Evolutionary conservation across 2,329 filamentous ascomycete genomes (phyloP).

Genomic region (Paraconiothyrium sp.): DNA sequence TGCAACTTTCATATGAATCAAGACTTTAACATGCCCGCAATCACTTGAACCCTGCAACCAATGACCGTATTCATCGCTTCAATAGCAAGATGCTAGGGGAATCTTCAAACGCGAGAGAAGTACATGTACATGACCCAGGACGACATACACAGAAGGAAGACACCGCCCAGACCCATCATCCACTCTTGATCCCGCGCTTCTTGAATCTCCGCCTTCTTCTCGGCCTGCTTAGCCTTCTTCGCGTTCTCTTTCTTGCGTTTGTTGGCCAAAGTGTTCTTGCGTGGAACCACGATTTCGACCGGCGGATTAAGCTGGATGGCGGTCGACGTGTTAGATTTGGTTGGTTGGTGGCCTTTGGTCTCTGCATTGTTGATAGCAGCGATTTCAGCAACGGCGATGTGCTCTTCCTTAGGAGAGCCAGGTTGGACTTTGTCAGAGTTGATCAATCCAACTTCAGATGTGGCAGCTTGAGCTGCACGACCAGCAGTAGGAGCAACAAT

Average conservation of each 20-base stretch:
- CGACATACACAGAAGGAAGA: not conserved
- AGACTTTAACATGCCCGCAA: not conserved
- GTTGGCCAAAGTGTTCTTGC: not conserved
- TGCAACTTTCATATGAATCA: too few species aligned
- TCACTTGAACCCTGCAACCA: not conserved
- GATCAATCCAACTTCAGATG: not conserved
- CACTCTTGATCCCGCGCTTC: not conserved
- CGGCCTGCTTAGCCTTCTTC: not conserved
- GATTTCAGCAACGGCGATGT: not conserved
- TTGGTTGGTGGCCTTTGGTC: not conserved
- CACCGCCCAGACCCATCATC: not conserved
- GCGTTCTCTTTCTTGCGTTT: not conserved
- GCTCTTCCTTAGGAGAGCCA: too few species aligned
- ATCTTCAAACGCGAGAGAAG: not conserved
- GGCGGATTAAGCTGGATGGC: not conserved
- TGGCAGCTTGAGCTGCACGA: not conserved
- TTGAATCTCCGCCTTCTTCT: not conserved
- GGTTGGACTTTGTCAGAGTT: not conserved
- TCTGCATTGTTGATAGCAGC: not conserved
- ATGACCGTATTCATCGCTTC: not conserved
- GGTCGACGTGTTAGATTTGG: not conserved
- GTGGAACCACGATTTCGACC: not conserved
- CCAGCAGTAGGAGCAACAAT: not conserved
- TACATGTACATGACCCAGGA: not conserved
- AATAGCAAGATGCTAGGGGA: not conserved